Percentiles rank a stretch among this genome's conserved stretches.
These are phyloP conservation scores for Alternaria hordeiaustralica DNA, from an alignment of 2,329 filamentous ascomycete genomes.

Conservation along the genomic window DNA sequence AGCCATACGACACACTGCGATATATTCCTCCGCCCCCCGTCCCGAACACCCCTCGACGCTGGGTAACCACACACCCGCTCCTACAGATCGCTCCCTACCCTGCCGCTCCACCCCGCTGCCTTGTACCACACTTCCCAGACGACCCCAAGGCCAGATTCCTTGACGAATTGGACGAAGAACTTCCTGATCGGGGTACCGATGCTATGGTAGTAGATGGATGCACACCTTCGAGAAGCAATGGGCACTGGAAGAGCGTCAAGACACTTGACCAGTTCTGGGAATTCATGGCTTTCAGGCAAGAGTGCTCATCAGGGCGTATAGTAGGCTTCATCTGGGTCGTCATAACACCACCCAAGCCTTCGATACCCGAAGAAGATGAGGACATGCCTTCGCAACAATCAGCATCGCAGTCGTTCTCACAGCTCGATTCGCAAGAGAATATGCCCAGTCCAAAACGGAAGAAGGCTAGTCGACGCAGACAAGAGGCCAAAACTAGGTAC, in stretches of 20 bases:
- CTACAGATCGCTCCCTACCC: constrained; percentile 73
- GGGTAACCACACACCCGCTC: constrained; percentile 71
- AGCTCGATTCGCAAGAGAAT: constrained; percentile 24
- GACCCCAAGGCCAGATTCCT: constrained; percentile 93
- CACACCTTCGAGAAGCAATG: constrained; percentile 60
- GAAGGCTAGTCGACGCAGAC: constrained; percentile 23
- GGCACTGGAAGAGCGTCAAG: constrained; percentile 82
- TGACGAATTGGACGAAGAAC: constrained; percentile 85
- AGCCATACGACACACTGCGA: constrained; percentile 77
- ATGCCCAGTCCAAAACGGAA: constrained; percentile 19
- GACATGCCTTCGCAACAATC: constrained; percentile 34
- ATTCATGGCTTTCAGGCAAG: constrained; percentile 94
- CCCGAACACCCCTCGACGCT: constrained; percentile 49
- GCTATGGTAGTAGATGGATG: constrained; percentile 44
- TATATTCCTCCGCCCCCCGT: constrained; percentile 69
- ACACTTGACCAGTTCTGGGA: constrained; percentile 97
- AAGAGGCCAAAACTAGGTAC: constrained; percentile 41
- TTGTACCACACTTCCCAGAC: constrained; percentile 91
- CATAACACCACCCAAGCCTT: constrained; percentile 66
- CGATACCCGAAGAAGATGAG: constrained; percentile 42
- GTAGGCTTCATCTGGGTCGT: constrained; percentile 97
- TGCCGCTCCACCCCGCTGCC: constrained; percentile 76
- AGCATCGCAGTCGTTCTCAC: constrained; percentile 24
- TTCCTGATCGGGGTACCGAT: constrained; percentile 59
- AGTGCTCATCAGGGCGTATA: constrained; percentile 89